phyloP scores from a whole-genome alignment of 2,329 filamentous ascomycete genomes.

The Aaosphaeria pasadenensis region DNA sequence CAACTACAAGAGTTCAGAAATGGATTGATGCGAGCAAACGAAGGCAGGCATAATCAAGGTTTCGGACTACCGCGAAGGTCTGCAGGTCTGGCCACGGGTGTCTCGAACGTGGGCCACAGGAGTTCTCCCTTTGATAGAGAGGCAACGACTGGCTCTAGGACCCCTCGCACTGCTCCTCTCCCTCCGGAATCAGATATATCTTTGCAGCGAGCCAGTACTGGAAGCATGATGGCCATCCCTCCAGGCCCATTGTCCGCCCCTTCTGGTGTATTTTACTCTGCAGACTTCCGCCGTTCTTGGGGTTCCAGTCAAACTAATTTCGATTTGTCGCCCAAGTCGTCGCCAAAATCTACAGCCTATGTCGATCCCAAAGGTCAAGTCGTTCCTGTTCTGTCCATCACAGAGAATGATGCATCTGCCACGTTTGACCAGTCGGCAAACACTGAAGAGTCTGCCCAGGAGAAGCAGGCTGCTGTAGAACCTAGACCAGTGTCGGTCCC shows the following conservation, averaged over 20 bases:
- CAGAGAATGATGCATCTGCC: conserved; percentile 17
- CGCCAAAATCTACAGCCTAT: conserved; percentile 25
- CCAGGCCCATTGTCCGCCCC: conserved; percentile 42
- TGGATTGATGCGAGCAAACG: conserved; percentile 42
- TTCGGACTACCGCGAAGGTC: conserved; percentile 28
- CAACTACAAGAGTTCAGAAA: conserved; percentile 74
- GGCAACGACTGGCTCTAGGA: conserved; percentile 26
- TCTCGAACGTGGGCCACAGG: conserved; percentile 22
- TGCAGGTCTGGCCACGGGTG: conserved; percentile 24
- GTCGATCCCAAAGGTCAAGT: conserved; percentile 37
- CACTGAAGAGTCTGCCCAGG: too few species aligned
- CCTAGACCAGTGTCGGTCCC: conserved; percentile 16
- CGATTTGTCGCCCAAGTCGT: conserved; percentile 26
- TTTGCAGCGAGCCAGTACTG: conserved; percentile 42
- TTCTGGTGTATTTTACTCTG: conserved; percentile 31
- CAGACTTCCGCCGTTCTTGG: conserved; percentile 40
- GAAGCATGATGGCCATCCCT: conserved; percentile 40
- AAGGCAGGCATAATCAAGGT: conserved; percentile 28
- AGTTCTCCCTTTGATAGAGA: conserved; percentile 33
- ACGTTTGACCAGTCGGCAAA: too few species aligned
- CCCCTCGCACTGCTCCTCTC: conserved; percentile 37
- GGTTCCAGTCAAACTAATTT: conserved; percentile 35
- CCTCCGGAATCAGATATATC: conserved; percentile 48
- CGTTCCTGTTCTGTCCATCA: conserved; percentile 34
- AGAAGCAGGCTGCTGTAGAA: too few species aligned